Evolutionary conservation across 441 rosid species (phyloP).

Genomic region (Adansonia grandidieri): DNA sequence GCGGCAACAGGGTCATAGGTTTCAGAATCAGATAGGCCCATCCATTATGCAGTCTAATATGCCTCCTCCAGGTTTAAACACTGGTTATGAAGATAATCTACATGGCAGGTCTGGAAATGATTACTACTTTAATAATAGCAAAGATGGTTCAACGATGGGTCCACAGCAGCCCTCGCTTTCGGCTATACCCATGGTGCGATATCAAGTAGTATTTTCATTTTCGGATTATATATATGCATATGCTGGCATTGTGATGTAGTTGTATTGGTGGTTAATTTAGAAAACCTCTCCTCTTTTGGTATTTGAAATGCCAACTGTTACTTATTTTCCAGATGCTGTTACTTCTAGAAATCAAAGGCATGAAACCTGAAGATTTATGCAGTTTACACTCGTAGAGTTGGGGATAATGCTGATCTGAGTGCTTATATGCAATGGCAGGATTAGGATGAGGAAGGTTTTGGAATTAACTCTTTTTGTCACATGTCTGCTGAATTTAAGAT

Average conservation of each 20-base stretch:
- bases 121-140: constrained; percentile 46
- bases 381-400: not conserved
- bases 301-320: not conserved
- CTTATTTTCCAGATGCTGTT: not conserved
- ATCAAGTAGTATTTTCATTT: constrained; percentile 40
- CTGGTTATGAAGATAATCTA: constrained; percentile 51
- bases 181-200: constrained; percentile 57
- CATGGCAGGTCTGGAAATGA: constrained; percentile 67
- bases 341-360: not conserved
- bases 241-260: not conserved
- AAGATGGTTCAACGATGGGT: constrained; percentile 60
- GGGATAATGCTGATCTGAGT: constrained; percentile 1
- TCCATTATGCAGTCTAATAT: constrained; percentile 50
- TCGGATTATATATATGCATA: not conserved
- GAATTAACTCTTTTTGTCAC: not conserved
- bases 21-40: constrained; percentile 58
- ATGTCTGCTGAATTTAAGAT: constrained; percentile 5
- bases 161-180: constrained; percentile 63
- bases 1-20: constrained; percentile 63
- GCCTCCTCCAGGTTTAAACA: constrained; percentile 51
- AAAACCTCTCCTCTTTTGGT: constrained; percentile 19
- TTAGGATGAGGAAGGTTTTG: constrained; percentile 1
- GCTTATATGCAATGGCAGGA: not conserved
- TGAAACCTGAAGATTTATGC: constrained; percentile 1
- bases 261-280: not conserved